These are phyloP conservation scores for Chrysosporium keratinophilum DNA, from an alignment of 2,329 filamentous ascomycete species.

Conservation along the genomic window DNA sequence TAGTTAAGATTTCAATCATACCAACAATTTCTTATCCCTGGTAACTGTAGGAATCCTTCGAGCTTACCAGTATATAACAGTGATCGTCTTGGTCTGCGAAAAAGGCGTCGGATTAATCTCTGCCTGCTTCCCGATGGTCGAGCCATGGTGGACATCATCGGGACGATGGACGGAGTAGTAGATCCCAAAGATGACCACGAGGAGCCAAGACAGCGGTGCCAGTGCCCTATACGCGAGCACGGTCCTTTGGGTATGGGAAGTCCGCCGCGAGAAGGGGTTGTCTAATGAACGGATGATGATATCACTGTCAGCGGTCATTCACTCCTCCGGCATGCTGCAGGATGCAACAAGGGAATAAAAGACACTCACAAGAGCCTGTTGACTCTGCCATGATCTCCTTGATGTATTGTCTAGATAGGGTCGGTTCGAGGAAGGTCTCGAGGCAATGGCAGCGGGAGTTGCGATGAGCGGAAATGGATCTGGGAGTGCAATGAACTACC, in stretches of 20 bases:
- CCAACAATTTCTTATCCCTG: background rate
- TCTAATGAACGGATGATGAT: slow-evolving; percentile 35
- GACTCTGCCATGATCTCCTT: background rate
- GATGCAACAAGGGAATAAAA: background rate
- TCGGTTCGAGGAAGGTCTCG: background rate
- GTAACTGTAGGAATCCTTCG: background rate
- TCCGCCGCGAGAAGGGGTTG: slow-evolving; percentile 66
- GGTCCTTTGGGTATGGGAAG: slow-evolving; percentile 51
- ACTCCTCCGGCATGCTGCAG: background rate
- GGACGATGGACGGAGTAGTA: slow-evolving; percentile 62
- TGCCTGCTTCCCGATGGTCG: slow-evolving; percentile 68
- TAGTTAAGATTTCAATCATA: slow-evolving; percentile 1
- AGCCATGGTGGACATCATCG: slow-evolving; percentile 49
- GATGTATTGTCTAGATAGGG: too few relatives aligned
- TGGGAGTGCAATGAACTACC: too few relatives aligned
- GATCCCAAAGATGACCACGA: slow-evolving; percentile 60
- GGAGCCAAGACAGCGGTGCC: slow-evolving; percentile 61
- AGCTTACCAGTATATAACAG: slow-evolving; percentile 63
- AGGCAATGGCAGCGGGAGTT: background rate
- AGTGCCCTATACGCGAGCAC: slow-evolving; percentile 66
- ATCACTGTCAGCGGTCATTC: background rate
- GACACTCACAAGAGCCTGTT: slow-evolving; percentile 4
- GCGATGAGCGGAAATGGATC: background rate
- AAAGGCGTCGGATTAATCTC: slow-evolving; percentile 59
- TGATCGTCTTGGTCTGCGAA: slow-evolving; percentile 55